Evolutionary conservation across 225 moss, liverwort and hornwort genomes (phyloP), one percentile per base, ranked within the genome.

Genomic region (Polytrichum formosum): DNA sequence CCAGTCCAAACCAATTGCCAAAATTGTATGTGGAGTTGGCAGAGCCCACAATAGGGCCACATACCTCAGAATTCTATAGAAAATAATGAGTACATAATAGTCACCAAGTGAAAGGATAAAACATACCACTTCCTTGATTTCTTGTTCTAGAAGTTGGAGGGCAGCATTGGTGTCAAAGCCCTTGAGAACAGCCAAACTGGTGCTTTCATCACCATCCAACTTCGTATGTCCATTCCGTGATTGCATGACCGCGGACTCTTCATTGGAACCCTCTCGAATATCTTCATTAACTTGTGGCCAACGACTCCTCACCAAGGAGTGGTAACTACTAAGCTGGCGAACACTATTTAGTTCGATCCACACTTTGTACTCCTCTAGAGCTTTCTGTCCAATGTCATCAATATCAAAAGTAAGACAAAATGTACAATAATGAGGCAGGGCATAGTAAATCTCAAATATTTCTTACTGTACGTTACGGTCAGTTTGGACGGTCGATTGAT

Each of bases 101-200:
- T 46, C 46, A 46, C 46, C 37, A 46, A 10, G 3, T 46, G 46
- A 3, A 18, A 33, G 70, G 22, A 55, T 66, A 60, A 67, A 18
- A 56, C 81, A 72, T 84, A 94, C 98, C 92, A 88, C 94, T 90
- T 98, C 98, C 68, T 84, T 91, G 30, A 94, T 82, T 80, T 98
- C 98, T 74, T 98, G 92, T 56, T 98, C 98, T 63, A 98, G 82
- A 54, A 98, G 77, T 63, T 90, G 29, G 17, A 85, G 76, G 63
- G 92, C 94, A 59, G 98, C 90, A 54, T 83, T 80, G 16, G 90
- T 77, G 71, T 98, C 88, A 64, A 98, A 98, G 18, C 72, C 98
- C 69, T 89, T 66, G 77, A 98, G 70, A 70, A 90, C 87, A 62
- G 80, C 74, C 67, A 85, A 67, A 73, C 94, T 94, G 22, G 71